Percentiles rank a stretch among this genome's conserved stretches.
Evolutionary conservation across 331 rosid species (phyloP).

Genomic region (Erythrophleum ivorense): DNA sequence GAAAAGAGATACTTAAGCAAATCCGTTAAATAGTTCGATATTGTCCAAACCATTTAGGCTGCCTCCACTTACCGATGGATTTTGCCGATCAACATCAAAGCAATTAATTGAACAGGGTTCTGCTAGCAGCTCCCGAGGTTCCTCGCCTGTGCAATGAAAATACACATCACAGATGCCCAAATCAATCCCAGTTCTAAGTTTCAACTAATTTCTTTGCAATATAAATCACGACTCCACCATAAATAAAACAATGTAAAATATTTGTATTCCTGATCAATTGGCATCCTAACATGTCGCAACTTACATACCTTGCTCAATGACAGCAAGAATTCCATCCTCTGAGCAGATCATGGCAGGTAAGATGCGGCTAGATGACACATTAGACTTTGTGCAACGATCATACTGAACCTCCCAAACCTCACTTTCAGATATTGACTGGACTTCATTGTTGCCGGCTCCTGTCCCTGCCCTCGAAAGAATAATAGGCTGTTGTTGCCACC

Average conservation of each 20-base stretch:
- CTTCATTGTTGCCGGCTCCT: constrained; percentile 52
- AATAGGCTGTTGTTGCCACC: constrained; percentile 86
- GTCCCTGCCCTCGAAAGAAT: constrained; percentile 74
- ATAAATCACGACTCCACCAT: not conserved
- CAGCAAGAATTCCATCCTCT: constrained; percentile 90
- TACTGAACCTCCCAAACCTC: constrained; percentile 99
- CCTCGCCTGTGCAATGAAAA: constrained; percentile 62
- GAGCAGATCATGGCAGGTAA: constrained; percentile 91
- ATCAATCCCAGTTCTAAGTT: constrained; percentile 7
- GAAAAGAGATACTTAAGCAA: not conserved
- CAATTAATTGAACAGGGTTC: constrained; percentile 96
- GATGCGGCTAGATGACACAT: constrained; percentile 69
- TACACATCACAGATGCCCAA: constrained; percentile 18
- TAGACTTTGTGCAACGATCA: constrained; percentile 68
- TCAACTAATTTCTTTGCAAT: not conserved
- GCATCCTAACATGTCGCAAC: constrained; percentile 27
- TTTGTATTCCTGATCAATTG: constrained; percentile 23
- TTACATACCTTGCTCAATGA: constrained; percentile 76
- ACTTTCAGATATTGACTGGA: constrained; percentile 72
- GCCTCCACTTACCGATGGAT: constrained; percentile 71
- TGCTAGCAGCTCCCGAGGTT: constrained; percentile 75
- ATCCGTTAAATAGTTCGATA: not conserved
- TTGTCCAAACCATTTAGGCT: constrained; percentile 16
- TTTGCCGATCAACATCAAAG: constrained; percentile 80
- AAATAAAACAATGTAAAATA: constrained; percentile 4